A percentile compares a stretch with the other conserved stretches of the same genome.
These are phyloP conservation scores for Phragmites australis DNA, from an alignment of 176 grass and related monocot genomes.

Conservation along the genomic window DNA sequence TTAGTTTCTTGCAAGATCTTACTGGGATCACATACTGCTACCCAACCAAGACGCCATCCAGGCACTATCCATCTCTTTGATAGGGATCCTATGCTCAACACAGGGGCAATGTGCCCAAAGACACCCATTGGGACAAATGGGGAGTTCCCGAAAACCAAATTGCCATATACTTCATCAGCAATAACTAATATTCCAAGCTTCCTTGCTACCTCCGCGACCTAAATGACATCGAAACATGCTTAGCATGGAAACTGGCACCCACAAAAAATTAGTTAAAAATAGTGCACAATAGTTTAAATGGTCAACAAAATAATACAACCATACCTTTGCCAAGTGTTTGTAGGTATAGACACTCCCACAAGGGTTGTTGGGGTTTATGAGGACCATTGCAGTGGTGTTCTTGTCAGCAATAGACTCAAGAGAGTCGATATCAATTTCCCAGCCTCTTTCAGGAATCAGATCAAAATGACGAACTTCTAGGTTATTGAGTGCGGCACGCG, in stretches of 20 bases:
- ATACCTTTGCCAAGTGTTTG: constrained; percentile 55
- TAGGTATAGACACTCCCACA: constrained; percentile 58
- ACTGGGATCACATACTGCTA: constrained; percentile 44
- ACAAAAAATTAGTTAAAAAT: background rate
- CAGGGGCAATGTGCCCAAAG: constrained; percentile 50
- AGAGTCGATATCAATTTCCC: constrained; percentile 58
- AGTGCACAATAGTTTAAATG: background rate
- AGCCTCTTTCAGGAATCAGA: constrained; percentile 52
- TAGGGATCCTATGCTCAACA: constrained; percentile 54
- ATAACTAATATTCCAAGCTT: constrained; percentile 64
- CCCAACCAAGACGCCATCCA: constrained; percentile 78
- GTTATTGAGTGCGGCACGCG: constrained; percentile 23
- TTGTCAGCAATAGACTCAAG: constrained; percentile 55
- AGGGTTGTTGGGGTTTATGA: constrained; percentile 69
- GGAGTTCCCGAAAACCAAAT: constrained; percentile 45
- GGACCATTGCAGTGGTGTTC: constrained; percentile 57
- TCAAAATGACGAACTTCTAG: constrained; percentile 48
- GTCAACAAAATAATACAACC: background rate
- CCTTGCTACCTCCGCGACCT: constrained; percentile 57
- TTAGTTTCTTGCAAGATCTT: constrained; percentile 52
- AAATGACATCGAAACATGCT: background rate
- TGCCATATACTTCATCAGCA: constrained; percentile 65
- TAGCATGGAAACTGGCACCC: background rate
- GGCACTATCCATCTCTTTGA: constrained; percentile 77
- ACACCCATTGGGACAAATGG: constrained; percentile 59